These are phyloP conservation scores for Colletotrichum sp. DNA, from an alignment of 2,329 filamentous ascomycete genomes.

Conservation along the genomic window DNA sequence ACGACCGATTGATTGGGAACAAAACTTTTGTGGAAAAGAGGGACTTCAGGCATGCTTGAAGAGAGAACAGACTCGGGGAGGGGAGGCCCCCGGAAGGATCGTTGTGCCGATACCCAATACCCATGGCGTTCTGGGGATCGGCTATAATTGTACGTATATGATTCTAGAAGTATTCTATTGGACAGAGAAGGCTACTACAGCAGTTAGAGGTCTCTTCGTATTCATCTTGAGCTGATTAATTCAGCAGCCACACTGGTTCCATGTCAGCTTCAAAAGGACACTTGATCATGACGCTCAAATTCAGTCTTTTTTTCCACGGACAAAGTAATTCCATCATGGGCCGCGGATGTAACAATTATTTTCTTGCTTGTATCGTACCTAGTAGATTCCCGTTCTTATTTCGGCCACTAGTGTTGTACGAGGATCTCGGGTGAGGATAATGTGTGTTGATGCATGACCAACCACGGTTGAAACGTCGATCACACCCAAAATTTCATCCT, in stretches of 20 bases:
- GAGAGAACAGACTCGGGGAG: not conserved
- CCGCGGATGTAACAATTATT: rapidly evolving
- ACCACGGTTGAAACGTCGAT: not conserved
- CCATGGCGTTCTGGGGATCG: not conserved
- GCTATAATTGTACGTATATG: not conserved
- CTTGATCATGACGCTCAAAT: not conserved
- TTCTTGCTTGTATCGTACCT: not conserved
- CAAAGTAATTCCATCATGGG: rapidly evolving
- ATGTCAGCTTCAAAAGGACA: rapidly evolving
- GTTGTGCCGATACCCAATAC: not conserved
- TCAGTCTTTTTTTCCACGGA: not conserved
- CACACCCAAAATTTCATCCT: not conserved
- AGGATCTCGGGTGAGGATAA: not conserved
- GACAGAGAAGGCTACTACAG: not conserved
- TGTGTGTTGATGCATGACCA: not conserved
- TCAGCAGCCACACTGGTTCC: not conserved
- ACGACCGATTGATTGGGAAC: not conserved
- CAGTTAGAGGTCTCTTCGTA: not conserved
- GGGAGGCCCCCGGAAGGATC: not conserved
- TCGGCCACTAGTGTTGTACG: rapidly evolving
- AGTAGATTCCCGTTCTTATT: not conserved
- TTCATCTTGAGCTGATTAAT: not conserved
- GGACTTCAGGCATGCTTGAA: not conserved
- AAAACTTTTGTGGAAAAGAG: not conserved
- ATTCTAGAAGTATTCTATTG: not conserved